Evolutionary conservation across 345 rosid species (phyloP).

Genomic region (Trapa bicornis): DNA sequence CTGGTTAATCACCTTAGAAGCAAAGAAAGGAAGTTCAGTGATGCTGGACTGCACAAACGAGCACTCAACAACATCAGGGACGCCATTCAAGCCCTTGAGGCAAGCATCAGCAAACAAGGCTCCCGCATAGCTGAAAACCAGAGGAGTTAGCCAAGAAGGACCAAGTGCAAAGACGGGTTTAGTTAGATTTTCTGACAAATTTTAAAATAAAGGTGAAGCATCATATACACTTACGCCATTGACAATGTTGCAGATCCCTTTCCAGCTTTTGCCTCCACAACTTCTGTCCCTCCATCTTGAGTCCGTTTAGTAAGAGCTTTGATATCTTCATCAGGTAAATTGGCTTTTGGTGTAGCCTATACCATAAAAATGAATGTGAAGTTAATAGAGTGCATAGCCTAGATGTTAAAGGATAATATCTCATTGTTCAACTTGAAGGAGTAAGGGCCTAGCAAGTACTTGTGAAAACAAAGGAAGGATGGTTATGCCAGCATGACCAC

Average conservation of each 20-base stretch:
- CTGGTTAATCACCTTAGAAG: conserved; percentile 52
- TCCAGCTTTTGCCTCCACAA: conserved; percentile 88
- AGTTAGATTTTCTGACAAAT: neutral
- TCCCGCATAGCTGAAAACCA: conserved; percentile 59
- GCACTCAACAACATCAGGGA: conserved; percentile 65
- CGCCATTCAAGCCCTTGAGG: conserved; percentile 77
- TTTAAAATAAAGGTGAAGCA: neutral
- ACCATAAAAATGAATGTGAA: conserved; percentile 2
- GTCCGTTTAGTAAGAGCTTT: conserved; percentile 71
- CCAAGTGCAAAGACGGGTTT: neutral
- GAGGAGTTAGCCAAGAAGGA: neutral
- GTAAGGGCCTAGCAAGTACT: conserved; percentile 16
- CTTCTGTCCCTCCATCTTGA: conserved; percentile 88
- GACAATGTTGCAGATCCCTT: conserved; percentile 88
- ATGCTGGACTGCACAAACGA: conserved; percentile 57
- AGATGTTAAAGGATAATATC: neutral
- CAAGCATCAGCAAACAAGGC: conserved; percentile 87
- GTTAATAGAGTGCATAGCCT: neutral
- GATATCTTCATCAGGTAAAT: conserved; percentile 46
- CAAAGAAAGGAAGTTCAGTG: conserved; percentile 79
- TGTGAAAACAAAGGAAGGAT: conserved; percentile 78
- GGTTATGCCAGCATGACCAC: conserved; percentile 80
- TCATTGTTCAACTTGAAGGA: neutral
- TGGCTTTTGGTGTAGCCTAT: conserved; percentile 73
- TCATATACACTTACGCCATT: conserved; percentile 63